A percentile compares a stretch with the other conserved stretches of the same genome.
Conservation (phyloP, 1,284 basidiomycete genomes). For the Fomitiporia mediterranea region DNA sequence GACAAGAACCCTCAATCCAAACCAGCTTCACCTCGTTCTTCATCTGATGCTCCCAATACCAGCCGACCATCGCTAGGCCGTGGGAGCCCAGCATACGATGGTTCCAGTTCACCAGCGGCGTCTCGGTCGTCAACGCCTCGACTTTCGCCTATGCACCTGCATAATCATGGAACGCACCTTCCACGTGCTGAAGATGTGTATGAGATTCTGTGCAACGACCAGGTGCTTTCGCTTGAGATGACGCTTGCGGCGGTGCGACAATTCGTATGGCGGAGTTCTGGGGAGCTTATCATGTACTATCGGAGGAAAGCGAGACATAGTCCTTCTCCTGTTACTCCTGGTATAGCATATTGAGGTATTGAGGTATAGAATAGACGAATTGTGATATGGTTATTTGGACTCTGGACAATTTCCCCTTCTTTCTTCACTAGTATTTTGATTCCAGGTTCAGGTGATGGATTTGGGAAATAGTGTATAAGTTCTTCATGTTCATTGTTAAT, state of each 20-base stretch:
- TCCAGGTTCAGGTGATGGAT: too few relatives aligned
- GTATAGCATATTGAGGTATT: neutral
- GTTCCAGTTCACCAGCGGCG: neutral
- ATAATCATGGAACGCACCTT: conserved; percentile 22
- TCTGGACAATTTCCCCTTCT: neutral
- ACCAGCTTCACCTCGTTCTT: conserved; percentile 36
- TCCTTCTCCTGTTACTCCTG: neutral
- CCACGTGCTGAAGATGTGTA: conserved; percentile 67
- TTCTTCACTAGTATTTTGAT: too few relatives aligned
- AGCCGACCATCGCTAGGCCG: neutral
- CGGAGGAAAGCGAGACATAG: conserved; percentile 41
- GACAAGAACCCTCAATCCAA: conserved; percentile 44
- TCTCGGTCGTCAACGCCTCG: conserved; percentile 13
- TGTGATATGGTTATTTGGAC: neutral
- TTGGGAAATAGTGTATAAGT: neutral
- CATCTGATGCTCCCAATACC: conserved; percentile 34
- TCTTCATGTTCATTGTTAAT: neutral
- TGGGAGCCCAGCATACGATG: neutral
- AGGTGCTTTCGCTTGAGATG: conserved; percentile 76
- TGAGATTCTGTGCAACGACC: conserved; percentile 86
- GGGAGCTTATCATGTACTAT: conserved; percentile 82
- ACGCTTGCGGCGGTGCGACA: conserved; percentile 86
- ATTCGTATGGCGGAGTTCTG: conserved; percentile 79
- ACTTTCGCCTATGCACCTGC: conserved; percentile 8
- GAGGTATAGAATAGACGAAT: neutral